Base-by-base conservation (phyloP, 208 protist species). In the Leptomonas pyrrhocoris region DNA sequence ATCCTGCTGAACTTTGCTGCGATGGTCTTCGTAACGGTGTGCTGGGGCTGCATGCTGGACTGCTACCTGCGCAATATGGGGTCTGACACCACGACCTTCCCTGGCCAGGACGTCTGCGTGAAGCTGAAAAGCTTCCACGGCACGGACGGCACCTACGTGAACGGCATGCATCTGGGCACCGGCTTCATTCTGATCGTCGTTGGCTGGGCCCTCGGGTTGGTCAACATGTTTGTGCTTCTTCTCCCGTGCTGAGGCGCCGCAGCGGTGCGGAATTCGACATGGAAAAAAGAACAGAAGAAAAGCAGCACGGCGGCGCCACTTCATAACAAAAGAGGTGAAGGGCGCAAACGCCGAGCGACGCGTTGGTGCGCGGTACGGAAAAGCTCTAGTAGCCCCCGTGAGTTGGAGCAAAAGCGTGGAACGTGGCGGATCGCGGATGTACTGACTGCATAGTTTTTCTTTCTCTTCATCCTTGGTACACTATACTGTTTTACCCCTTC, bases 11-110 rank as follows among this genome's bases (percentile, higher is more conserved):
- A 74, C 55, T 53, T 74, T 8, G 55, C 53, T 11, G 62, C 46
- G 0, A 73, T 75, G 25, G 25, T 67, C 8, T 43, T 70, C 12
- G 51, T 72, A 13, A n/a, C 53, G 31, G n/a, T 84, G 2, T 54
- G 68, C 50, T 89, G 83, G 83, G 77, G 56, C n/a, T 76, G 55
- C 40, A 85, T 85, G 76, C 45, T 78, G 15, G 45, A 81, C 61
- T 58, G 56, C 62, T 88, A 80, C 68, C 21, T 54, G 27, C 46
- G 42, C 7, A 64, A 62, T 18, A 70, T 61, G 48, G 74, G 63
- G 42, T 61, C 25, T 46, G 49, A 72, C 31, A 18, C 21, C 13
- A 21, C 34, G 9, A 27, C 0, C 0, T 30, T 16, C 18, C 58
- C 49, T 1, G 50, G 51, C 4, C 23, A 58, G 36, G 53, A 73